Base-by-base conservation (phyloP, 1,284 basidiomycete species). In the Schizophyllum amplum region DNA sequence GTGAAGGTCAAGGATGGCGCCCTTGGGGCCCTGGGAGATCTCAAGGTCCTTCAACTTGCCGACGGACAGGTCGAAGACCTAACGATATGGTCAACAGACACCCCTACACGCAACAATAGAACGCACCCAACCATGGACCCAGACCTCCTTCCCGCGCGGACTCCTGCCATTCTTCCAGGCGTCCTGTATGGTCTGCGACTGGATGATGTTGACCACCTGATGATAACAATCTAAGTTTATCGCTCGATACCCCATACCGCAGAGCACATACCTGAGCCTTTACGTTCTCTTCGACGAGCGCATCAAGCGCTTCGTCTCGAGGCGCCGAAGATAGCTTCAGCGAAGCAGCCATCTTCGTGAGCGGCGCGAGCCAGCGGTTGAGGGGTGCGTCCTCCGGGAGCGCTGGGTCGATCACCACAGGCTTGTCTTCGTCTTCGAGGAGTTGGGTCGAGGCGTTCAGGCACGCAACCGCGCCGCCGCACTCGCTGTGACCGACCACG, bases 401-500 rank as follows among this genome's bases (percentile, higher is more conserved):
- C 4, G 66, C 61, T 21, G 70, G 65, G 47, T 74, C 66, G 13
- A 78, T 73, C 13, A 70, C 63, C 26, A 71, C 57, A 46, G 69
- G 64, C 65, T 22, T 68, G 54, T 69, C 56, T 23, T 65, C 56
- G 66, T 61, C 15, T 62, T 55, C 26, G 67, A 61, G 7, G 66
- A 65, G 56, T 69, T 64, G 24, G 5, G 22, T 20, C 20, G 68
- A 75, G 20, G 79, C 79, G 4, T 68, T 64, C 54, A 81, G 71
- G 60, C 84, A 86, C 0, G 88, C 88, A 0, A 77, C 75, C 23
- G 84, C 86, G 59, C 91, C 92, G 58, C 90, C 92, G 66, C 92
- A 94, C 61, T 82, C 75, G 5, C 86, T 86, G 70, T 94, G 92
- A 47, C 92, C 92, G 22, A 87, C 88, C 60, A 94, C 75, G 58